Conservation (phyloP, 2,329 filamentous ascomycete genomes). For the Colletotrichum sojae region DNA sequence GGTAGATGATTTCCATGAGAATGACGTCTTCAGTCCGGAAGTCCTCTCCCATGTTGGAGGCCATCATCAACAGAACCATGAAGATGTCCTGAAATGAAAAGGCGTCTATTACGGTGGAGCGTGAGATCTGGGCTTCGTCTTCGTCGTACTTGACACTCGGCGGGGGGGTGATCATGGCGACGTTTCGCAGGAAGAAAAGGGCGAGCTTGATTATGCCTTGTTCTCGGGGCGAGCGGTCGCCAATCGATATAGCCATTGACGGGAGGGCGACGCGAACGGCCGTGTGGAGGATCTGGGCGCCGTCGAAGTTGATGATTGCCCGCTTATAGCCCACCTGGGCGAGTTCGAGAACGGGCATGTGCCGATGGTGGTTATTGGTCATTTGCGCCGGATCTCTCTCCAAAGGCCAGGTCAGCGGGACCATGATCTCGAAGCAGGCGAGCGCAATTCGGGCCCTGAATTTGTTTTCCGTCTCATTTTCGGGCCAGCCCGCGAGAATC, state of each 20-base stretch:
- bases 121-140: conserved; percentile 91
- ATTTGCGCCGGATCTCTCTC: conserved; percentile 84
- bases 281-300: conserved; percentile 82
- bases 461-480: conserved; percentile 78
- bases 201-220: conserved; percentile 94
- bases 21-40: conserved; percentile 91
- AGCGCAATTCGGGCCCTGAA: conserved; percentile 85
- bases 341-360: conserved; percentile 89
- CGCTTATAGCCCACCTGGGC: conserved; percentile 93
- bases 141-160: conserved; percentile 81
- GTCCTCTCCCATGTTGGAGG: conserved; percentile 94
- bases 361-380: conserved; percentile 93
- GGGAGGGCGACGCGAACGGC: conserved; percentile 86
- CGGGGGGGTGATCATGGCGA: conserved; percentile 86
- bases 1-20: conserved; percentile 93
- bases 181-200: conserved; percentile 89
- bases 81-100: conserved; percentile 95
- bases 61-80: conserved; percentile 85
- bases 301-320: conserved; percentile 86
- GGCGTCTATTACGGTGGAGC: conserved; percentile 88
- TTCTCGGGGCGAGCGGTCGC: conserved; percentile 83
- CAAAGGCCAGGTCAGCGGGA: conserved; percentile 94
- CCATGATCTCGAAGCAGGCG: conserved; percentile 90
- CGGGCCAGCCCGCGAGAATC: conserved; percentile 87
- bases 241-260: conserved; percentile 83